Conservation (phyloP, 2,329 filamentous ascomycete genomes). For the Ophiognomonia clavigignenti-juglandacearum region DNA sequence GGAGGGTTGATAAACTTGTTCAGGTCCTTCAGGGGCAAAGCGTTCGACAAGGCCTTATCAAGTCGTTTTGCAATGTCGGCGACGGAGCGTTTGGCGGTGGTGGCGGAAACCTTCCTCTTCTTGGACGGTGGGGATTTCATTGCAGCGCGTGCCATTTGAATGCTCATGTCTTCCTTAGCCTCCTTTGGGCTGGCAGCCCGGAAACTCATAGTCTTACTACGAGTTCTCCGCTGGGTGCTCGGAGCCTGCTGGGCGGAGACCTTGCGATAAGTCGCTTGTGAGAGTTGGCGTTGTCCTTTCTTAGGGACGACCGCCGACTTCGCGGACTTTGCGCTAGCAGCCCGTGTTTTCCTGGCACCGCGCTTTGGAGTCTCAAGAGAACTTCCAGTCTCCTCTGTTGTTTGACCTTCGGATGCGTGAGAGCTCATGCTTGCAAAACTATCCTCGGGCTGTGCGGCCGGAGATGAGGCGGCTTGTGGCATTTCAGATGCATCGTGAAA, state of each 20-base stretch:
- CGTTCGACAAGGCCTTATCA: conserved; percentile 47
- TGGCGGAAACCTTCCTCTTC: conserved; percentile 15
- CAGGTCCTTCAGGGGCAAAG: conserved; percentile 45
- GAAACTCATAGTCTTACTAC: conserved; percentile 16
- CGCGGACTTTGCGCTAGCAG: not conserved
- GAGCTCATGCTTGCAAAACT: conserved; percentile 11
- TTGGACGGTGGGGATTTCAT: conserved; percentile 25
- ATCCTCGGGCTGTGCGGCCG: not conserved
- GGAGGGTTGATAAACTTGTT: conserved; percentile 37
- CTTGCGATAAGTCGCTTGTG: not conserved
- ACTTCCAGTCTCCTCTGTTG: conserved; percentile 2
- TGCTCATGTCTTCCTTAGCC: conserved; percentile 22
- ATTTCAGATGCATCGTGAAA: conserved; percentile 7
- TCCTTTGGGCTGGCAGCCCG: conserved; percentile 12
- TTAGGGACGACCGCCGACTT: not conserved
- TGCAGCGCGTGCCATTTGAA: conserved; percentile 26
- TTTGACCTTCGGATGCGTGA: conserved; percentile 5
- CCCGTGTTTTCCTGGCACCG: not conserved
- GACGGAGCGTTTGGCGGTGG: conserved; percentile 29
- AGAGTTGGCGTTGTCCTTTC: conserved; percentile 5
- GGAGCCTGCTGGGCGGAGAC: conserved; percentile 2
- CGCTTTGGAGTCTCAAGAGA: conserved; percentile 2
- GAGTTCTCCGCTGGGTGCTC: conserved; percentile 12
- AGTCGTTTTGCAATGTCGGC: conserved; percentile 41
- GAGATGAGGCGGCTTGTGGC: not conserved